Base-by-base conservation (phyloP, 2,329 filamentous ascomycete genomes). In the Monosporascus cannonballus region DNA sequence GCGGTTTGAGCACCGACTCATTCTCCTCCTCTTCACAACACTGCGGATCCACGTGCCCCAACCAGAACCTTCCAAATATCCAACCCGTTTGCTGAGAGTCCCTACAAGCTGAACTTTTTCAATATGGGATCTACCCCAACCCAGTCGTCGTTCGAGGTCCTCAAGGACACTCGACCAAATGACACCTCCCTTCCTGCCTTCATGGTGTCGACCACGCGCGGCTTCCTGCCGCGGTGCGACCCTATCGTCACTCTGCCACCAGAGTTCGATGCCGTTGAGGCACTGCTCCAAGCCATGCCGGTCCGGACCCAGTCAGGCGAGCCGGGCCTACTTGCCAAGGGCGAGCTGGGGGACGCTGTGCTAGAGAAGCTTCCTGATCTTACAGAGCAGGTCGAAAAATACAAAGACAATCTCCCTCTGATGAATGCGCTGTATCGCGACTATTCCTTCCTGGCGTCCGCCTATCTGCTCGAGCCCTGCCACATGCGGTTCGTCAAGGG, bases 401-500 rank as follows among this genome's bases (percentile, higher is more conserved):
- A 88, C 61, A 77, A 80, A 61, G 75, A 85, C 56, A 86, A 96
- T 71, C 78, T 93, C 39, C 86, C 87, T 17, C 73, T 90, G 54
- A 84, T 95, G 76, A 94, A 92, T 63, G 91, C 91, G 36, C 74
- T 95, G 47, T 96, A 96, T 70, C 81, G 92, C 20, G 92, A 96
- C 73, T 96, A 96, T 69, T 89, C 88, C 15, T 96, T 96, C 76
- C 74, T 96, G 30, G 88, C 91, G 5, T 95, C 89, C 24, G 89
- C 90, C 0, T 96, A 96, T 68, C 77, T 96, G 30, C 83, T 96
- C 30, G 92, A 96, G 76, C 92, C 92, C 11, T 96, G 92, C 69
- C 92, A 94, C 71, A 79, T 90, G 73, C 80, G 79, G 39, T 85
- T 84, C 64, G 62, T 86, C 55, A 85, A 81, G 69, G 87, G 86